A percentile compares a stretch with the other conserved stretches of the same genome.
Evolutionary conservation across 331 rosid species (phyloP).

Genomic region (Cydonia oblonga): DNA sequence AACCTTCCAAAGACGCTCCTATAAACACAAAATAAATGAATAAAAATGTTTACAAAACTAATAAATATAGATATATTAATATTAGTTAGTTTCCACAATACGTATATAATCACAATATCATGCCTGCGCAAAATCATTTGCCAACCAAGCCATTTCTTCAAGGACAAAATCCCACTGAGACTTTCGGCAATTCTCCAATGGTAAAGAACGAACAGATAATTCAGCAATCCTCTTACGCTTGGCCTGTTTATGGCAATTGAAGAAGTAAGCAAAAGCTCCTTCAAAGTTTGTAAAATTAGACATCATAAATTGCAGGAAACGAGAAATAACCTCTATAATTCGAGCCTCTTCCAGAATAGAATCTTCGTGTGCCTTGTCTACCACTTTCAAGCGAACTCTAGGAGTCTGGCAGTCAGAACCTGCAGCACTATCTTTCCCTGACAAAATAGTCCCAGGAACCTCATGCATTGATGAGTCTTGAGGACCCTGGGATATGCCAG

Average conservation of each 20-base stretch:
- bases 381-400: constrained; percentile 28
- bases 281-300: background rate
- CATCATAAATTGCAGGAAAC: constrained; percentile 7
- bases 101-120: constrained; percentile 22
- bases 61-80: background rate
- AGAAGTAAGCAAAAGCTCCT: background rate
- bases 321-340: constrained; percentile 58
- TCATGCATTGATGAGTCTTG: constrained; percentile 26
- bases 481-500: constrained; percentile 24
- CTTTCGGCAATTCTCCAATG: constrained; percentile 39
- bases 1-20: constrained; percentile 98
- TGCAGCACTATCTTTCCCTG: constrained; percentile 27
- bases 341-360: constrained; percentile 87
- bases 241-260: constrained; percentile 41
- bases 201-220: constrained; percentile 51
- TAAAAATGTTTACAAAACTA: background rate
- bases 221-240: constrained; percentile 89
- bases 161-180: constrained; percentile 94
- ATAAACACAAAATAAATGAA: constrained; percentile 6
- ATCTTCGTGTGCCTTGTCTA: constrained; percentile 73
- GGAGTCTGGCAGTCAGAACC: constrained; percentile 34
- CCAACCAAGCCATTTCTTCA: constrained; percentile 98
- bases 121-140: constrained; percentile 98
- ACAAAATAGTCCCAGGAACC: constrained; percentile 21
- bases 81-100: background rate